A percentile compares a stretch with the other conserved stretches of the same genome.
Evolutionary conservation across 2,329 filamentous ascomycete species (phyloP).

Genomic region (Pseudogymnoascus sp.): DNA sequence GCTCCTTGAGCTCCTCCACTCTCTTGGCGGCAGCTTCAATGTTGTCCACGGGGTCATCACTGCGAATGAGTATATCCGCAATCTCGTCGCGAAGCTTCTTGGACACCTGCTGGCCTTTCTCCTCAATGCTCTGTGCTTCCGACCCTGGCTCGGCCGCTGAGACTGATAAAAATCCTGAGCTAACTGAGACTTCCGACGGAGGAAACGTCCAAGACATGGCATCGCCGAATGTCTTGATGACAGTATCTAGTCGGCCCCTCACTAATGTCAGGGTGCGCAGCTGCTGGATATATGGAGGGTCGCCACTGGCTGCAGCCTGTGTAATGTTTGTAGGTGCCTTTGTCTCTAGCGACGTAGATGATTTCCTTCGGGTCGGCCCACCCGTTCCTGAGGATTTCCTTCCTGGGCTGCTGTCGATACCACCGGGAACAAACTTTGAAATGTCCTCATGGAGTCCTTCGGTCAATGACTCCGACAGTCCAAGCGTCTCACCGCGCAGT

Average conservation of each 20-base stretch:
- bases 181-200: slow-evolving; percentile 75
- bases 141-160: slow-evolving; percentile 71
- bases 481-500: slow-evolving; percentile 75
- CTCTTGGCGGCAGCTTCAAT: slow-evolving; percentile 65
- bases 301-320: slow-evolving; percentile 14
- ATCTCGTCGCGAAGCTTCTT: slow-evolving; percentile 66
- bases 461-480: slow-evolving; percentile 69
- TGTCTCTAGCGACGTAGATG: slow-evolving; percentile 19
- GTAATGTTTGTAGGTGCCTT: slow-evolving; percentile 23
- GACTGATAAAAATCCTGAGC: slow-evolving; percentile 81
- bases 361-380: slow-evolving; percentile 23
- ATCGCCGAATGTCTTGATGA: slow-evolving; percentile 86
- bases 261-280: slow-evolving; percentile 78
- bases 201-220: slow-evolving; percentile 94
- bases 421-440: slow-evolving; percentile 57
- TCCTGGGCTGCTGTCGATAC: slow-evolving; percentile 24
- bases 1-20: slow-evolving; percentile 67
- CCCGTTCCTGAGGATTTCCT: slow-evolving; percentile 19
- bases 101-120: slow-evolving; percentile 78
- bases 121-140: slow-evolving; percentile 63
- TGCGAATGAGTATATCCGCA: slow-evolving; percentile 51
- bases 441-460: slow-evolving; percentile 67
- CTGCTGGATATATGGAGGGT: slow-evolving; percentile 62
- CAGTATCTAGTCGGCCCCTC: slow-evolving; percentile 73
- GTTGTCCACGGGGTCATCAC: slow-evolving; percentile 54